Base-by-base conservation (phyloP, 306 rosid genomes). In the Comarum palustre region DNA sequence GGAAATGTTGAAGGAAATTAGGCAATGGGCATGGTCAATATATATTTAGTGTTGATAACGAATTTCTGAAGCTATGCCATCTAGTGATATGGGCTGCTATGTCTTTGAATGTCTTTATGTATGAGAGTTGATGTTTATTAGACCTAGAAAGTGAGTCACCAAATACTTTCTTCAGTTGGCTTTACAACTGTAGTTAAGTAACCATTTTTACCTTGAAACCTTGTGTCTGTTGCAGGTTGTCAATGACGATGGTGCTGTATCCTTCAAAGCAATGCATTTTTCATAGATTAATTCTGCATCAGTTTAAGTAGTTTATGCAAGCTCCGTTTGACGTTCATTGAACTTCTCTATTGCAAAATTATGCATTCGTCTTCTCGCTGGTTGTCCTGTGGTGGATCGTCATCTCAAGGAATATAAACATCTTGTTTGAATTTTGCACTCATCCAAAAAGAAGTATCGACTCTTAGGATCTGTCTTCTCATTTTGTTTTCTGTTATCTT, bases 231-330 rank as follows among this genome's bases (percentile, higher is more conserved):
- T 86, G 92, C 92, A 93, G 98, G 98, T 93, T 83, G 86, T 91
- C 74, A 80, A 91, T 7, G 96, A 93, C 67, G 98, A 91, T 76
- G 98, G 98, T 57, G 92, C 94, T 76, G 98, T 93, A 93, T 93
- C 98, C 96, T 83, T 72, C 41, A 55, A 62, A 38, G 63, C 52
- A 68, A 15, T 78, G 63, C 36, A 13, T 34, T 85, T 84, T 50
- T 61, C 15, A 46, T 15, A 16, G 11, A 6, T 72, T 69, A 5
- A 4, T 48, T 59, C 41, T 50, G 24, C 31, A 29, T 71, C 70
- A 55, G 25, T 45, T 55, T 32, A 9, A 55, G 14, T 8, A 17
- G 54, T 19, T 11, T 24, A 51, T 32, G 17, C 20, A 17, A 75
- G 19, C 58, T 66, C 27, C 6, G 4, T n/a, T 68, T 34, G 32